Evolutionary conservation across 345 rosid species (phyloP), one percentile per base, ranked within the genome.

Genomic region (Diplotaxis tenuifolia): DNA sequence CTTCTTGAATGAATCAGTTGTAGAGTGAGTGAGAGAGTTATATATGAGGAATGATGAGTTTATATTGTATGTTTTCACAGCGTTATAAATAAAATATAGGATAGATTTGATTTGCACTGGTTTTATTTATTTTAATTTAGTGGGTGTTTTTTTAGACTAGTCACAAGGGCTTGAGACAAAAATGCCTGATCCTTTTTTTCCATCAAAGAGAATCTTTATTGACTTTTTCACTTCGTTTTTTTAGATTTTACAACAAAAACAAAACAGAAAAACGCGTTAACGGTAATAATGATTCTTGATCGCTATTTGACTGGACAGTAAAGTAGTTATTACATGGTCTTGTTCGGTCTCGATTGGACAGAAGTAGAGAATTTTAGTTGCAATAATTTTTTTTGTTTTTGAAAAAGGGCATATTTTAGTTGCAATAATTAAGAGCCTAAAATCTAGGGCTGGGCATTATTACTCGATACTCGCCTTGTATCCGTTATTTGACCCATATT

Each of bases 161-260:
- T 20, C 61, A 65, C 62, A 32, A 70, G 45, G 19, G 62, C 54
- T 59, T 75, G 79, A 75, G 82, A 80, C 84, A 78, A 50, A 78
- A 50, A 83, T 83, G 86, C 81, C 79, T 81, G 27, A 77, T 77
- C 57, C 62, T 42, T 53, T 55, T 68, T 69, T 55, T 16, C 21
- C 52, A 63, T 54, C 6, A 40, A 19, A 64, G 67, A 36, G 72
- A 70, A 63, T 71, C 68, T 76, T 70, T 76, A 31, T 65, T 56
- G 75, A 70, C 80, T 47, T 64, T 65, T 57, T 73, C 18, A 59
- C 56, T 31, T 23, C 45, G 5, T 36, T 20, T 62, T 78, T 55
- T 62, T 49, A 32, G 57, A 54, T 65, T 68, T 45, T 67, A 32
- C 32, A 27, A 58, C 7, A 67, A 53, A 66, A 7, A 29, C 66